Percentiles rank a stretch among this genome's conserved stretches.
Conservation (phyloP, 2,329 filamentous ascomycete species). For the Ophiostoma populinum region DNA sequence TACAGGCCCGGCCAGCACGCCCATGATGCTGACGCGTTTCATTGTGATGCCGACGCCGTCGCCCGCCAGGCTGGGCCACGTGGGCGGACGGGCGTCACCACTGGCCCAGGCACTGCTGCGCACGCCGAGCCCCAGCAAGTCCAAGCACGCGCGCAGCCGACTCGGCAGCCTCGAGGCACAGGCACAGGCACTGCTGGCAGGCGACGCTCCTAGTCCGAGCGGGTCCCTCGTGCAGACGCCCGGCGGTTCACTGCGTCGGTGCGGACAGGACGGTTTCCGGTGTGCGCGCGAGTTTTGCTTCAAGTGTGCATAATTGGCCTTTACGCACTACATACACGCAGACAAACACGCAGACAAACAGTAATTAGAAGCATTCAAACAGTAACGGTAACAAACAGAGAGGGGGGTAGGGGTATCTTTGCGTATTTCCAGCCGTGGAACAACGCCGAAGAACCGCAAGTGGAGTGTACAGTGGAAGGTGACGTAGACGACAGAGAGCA, state of each 20-base stretch:
- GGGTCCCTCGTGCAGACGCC: slow-evolving; percentile 25
- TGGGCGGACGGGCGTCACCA: not conserved
- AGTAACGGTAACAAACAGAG: too few relatives aligned
- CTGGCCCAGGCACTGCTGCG: not conserved
- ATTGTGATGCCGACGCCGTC: not conserved
- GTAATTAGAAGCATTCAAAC: too few relatives aligned
- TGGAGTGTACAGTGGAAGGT: too few relatives aligned
- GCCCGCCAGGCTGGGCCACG: not conserved
- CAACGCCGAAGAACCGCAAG: too few relatives aligned
- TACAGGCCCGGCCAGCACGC: slow-evolving; percentile 16
- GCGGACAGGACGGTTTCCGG: slow-evolving; percentile 36
- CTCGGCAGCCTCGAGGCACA: not conserved
- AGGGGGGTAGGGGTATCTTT: too few relatives aligned
- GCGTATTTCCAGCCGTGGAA: too few relatives aligned
- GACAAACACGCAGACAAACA: not conserved
- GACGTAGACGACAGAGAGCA: too few relatives aligned
- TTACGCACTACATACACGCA: too few relatives aligned
- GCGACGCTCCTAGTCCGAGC: slow-evolving; percentile 10
- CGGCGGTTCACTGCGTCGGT: slow-evolving; percentile 30
- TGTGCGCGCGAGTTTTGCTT: slow-evolving; percentile 45
- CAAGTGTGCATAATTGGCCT: slow-evolving; percentile 22
- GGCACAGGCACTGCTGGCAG: not conserved
- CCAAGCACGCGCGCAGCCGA: too few relatives aligned
- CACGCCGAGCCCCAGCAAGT: slow-evolving; percentile 17
- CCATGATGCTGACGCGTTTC: not conserved